Base-by-base conservation (phyloP, 2,329 filamentous ascomycete species). In the Aspergillus ruber region DNA sequence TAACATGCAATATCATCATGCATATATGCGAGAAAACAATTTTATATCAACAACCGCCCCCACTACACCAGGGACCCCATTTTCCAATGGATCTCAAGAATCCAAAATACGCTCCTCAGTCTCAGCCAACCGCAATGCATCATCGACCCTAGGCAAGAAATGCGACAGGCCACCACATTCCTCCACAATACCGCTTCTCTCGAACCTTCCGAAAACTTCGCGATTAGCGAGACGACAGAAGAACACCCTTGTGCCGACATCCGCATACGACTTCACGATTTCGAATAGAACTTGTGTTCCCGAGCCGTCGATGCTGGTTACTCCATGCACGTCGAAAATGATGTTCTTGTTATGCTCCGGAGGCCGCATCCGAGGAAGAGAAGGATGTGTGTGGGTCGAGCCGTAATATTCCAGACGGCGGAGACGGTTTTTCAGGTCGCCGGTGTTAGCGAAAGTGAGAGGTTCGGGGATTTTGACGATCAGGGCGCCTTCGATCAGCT, bases 401-500 rank as follows among this genome's bases (percentile, higher is more conserved):
- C 93, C 93, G 61, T 97, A 95, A 18, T 90, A 79, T 68, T 97
- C 93, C 1, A 98, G 76, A 6, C 93, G 77, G 5, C 86, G 79
- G 9, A 98, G 76, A 3, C 93, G 80, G 45, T 84, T 85, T 68
- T 94, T 95, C 40, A 98, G 74, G 57, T 93, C 88, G 42, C 90
- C 93, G 0, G 93, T 97, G 66, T 98, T 98, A 62, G 91, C 91
- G 66, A 98, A 98, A 0, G 91, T 97, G 44, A 98, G 74, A 0
- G 93, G 93, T 64, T 98, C 93, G 0, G 93, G 91, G 47, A 98
- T 97, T 74, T 97, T 97, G 60, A 97, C 89, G 50, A 98, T 95
- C 8, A 98, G 74, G 51, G 88, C 94, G 13, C 91, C 88, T 55
- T 96, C 90, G 45, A 96, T 80, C 59, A 95, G 90, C 65, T 97